Evolutionary conservation across 495 filamentous ascomycete genomes (phyloP).

Genomic region (Penicillium canariense): DNA sequence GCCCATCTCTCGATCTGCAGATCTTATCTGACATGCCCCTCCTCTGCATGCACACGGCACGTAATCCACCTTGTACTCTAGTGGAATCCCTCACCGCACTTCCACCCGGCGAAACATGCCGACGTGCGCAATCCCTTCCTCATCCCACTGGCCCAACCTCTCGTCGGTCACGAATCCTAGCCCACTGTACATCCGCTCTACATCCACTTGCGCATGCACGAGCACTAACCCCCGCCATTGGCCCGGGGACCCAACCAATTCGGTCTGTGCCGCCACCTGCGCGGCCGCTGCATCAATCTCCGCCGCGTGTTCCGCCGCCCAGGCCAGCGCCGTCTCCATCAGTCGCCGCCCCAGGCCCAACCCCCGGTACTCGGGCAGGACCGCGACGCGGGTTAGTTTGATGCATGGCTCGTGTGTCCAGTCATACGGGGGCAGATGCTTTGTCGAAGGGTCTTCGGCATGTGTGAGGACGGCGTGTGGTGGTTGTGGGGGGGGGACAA

Average conservation of each 20-base stretch:
- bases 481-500: constrained; percentile 73
- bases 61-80: not conserved
- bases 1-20: too few species aligned
- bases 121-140: constrained; percentile 83
- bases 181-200: constrained; percentile 57
- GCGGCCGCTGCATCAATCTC: constrained; percentile 38
- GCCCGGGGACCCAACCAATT: constrained; percentile 19
- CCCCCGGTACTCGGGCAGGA: constrained; percentile 59
- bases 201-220: constrained; percentile 68
- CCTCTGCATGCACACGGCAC: not conserved
- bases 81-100: constrained; percentile 5
- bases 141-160: constrained; percentile 70
- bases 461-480: constrained; percentile 50
- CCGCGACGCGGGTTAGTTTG: constrained; percentile 75
- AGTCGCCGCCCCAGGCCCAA: constrained; percentile 60
- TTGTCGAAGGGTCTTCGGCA: not conserved
- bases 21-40: not conserved
- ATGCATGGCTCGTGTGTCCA: constrained; percentile 64
- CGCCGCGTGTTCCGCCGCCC: constrained; percentile 55
- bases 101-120: constrained; percentile 63
- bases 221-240: constrained; percentile 69
- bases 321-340: constrained; percentile 59
- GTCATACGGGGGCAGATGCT: constrained; percentile 15
- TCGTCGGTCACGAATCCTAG: constrained; percentile 71
- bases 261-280: constrained; percentile 41